These are phyloP conservation scores for Acanthamoeba sp. DNA, from an alignment of 208 protist genomes.

Conservation along the genomic window DNA sequence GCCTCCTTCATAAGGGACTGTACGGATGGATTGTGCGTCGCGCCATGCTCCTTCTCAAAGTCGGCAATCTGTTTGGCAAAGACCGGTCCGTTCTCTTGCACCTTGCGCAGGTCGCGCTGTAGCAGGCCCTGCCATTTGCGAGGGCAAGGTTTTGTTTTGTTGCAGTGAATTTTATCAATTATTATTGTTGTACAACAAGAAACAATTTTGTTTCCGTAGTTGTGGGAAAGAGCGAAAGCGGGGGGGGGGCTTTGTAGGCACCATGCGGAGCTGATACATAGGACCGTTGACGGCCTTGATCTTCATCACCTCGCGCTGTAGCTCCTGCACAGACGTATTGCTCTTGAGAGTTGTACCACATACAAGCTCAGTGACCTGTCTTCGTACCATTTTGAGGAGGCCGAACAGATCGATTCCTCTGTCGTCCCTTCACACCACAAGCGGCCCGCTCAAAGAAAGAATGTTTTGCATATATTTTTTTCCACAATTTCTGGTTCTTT, in stretches of 20 bases:
- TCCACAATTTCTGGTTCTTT: not conserved
- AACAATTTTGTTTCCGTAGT: not conserved
- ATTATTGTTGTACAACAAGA: not conserved
- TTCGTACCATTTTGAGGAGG: too few species aligned
- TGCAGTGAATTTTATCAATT: not conserved
- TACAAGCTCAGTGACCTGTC: too few species aligned
- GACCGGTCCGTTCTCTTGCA: not conserved
- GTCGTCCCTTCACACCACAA: too few species aligned
- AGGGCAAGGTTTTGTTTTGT: too few species aligned
- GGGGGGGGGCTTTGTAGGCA: not conserved
- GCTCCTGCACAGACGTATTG: not conserved
- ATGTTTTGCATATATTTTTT: not conserved
- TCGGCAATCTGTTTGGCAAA: not conserved
- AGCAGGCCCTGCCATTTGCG: conserved; percentile 6
- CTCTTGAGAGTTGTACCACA: too few species aligned
- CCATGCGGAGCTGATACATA: conserved; percentile 15
- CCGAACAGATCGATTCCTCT: too few species aligned
- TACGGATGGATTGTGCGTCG: not conserved
- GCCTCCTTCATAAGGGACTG: not conserved
- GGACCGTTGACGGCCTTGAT: not conserved
- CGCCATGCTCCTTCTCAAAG: not conserved
- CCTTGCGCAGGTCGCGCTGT: not conserved
- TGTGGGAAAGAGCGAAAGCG: not conserved
- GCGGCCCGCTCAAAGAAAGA: too few species aligned
- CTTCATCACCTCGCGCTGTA: not conserved